Evolutionary conservation across 768 basidiomycete species (phyloP).

Genomic region (Candolleomyces aberdarensis): DNA sequence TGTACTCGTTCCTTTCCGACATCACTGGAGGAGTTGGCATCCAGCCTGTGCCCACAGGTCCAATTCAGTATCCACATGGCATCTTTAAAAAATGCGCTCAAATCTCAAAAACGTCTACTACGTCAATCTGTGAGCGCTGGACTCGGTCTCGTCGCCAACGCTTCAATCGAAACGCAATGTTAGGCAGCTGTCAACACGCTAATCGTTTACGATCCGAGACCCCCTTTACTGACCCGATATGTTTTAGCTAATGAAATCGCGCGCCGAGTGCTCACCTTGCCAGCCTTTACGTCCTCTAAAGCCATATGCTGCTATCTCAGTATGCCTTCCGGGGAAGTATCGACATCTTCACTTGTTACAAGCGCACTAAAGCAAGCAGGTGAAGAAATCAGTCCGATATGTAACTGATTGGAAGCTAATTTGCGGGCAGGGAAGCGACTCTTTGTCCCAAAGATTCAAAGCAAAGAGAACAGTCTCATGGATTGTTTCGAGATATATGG

Average conservation of each 20-base stretch:
- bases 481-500: conserved; percentile 63
- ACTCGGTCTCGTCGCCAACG: conserved; percentile 41
- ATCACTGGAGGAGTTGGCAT: not conserved
- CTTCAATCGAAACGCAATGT: conserved; percentile 63
- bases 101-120: conserved; percentile 49
- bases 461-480: conserved; percentile 47
- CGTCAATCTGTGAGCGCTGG: conserved; percentile 46
- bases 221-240: conserved; percentile 1
- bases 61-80: conserved; percentile 1
- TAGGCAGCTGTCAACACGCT: conserved; percentile 9
- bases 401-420: not conserved
- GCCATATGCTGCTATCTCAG: conserved; percentile 74
- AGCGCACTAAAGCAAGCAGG: conserved; percentile 50
- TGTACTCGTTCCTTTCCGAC: not conserved
- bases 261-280: conserved; percentile 45
- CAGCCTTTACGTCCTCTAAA: conserved; percentile 47
- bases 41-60: not conserved
- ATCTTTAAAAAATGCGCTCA: not conserved
- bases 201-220: not conserved
- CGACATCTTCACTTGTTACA: conserved; percentile 51
- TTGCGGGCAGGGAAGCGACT: conserved; percentile 54
- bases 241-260: conserved; percentile 30
- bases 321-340: conserved; percentile 72
- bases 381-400: conserved; percentile 24
- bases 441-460: conserved; percentile 65